Evolutionary conservation across 305 asterid species (phyloP), one percentile per base, ranked within the genome.

Genomic region (Rubia balearica): DNA sequence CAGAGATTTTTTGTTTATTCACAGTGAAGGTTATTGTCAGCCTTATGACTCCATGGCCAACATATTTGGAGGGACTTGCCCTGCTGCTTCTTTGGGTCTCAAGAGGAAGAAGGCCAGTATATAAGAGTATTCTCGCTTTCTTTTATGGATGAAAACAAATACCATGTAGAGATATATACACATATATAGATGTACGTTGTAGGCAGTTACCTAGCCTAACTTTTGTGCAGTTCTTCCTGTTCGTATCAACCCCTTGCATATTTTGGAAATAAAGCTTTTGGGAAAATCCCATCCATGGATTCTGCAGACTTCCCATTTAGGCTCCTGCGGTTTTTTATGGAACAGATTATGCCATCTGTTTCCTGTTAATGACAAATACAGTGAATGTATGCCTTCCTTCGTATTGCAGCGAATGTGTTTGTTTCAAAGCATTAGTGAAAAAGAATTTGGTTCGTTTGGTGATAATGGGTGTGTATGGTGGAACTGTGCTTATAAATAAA

Each of bases 21-120:
- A 81, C 90, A 86, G 96, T 74, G 70, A 65, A 45, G 82, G 79
- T 49, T 51, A 45, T 73, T 21, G 16, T 57, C 69, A 43, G 57
- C 61, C 81, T 63, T 69, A 24, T 63, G 69, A 59, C 41, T 67
- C 62, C 51, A 24, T 21, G 69, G 62, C 62, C 73, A 49, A 49
- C 64, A 67, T 67, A 40, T 41, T 67, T 53, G 45, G 12, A 24
- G 76, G 24, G 41, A 51, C 43, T 41, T 66, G 69, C 46, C 61
- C 75, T 45, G 76, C 75, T 45, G 76, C 73, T 24, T 71, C 27
- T 61, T 43, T n/a, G 67, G 72, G 67, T 76, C 53, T 22, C 11
- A 66, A 59, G 73, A 67, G 65, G 56, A 69, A 33, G 63, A 61
- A 21, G 24, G 53, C 67, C 13, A 43, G 71, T 49, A 61, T 38